phyloP scores from a whole-genome alignment of 306 rosid genomes.

The Herpetospermum pedunculosum region DNA sequence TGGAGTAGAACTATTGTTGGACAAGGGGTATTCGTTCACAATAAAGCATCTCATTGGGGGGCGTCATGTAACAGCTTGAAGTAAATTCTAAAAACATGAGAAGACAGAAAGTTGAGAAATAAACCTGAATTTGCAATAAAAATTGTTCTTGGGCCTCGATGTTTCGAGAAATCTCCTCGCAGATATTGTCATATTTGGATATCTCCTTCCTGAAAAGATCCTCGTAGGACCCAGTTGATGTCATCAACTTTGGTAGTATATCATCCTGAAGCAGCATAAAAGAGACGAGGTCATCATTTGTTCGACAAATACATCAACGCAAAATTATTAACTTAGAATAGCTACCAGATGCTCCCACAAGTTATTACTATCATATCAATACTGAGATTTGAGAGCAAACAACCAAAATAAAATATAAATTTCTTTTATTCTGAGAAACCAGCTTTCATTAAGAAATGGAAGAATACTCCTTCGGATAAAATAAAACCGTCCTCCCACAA shows the following conservation, averaged over 20 bases:
- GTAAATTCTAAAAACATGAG: neutral
- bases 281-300: slow-evolving; percentile 13
- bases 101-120: neutral
- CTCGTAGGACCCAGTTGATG: slow-evolving; percentile 91
- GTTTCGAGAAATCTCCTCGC: slow-evolving; percentile 81
- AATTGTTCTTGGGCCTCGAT: slow-evolving; percentile 90
- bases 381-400: neutral
- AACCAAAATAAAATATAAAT: neutral
- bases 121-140: slow-evolving; percentile 90
- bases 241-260: slow-evolving; percentile 97
- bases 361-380: neutral
- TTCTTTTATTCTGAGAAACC: neutral
- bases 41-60: neutral
- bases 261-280: slow-evolving; percentile 63
- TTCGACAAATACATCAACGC: slow-evolving; percentile 6
- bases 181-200: slow-evolving; percentile 79
- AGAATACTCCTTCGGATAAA: neutral
- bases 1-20: neutral
- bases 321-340: slow-evolving; percentile 9
- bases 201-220: slow-evolving; percentile 93
- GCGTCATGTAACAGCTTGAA: neutral
- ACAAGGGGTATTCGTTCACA: neutral
- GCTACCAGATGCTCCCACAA: neutral
- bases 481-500: neutral
- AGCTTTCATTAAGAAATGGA: neutral